These are phyloP conservation scores for Microcera coccophila DNA, from an alignment of 2,329 filamentous ascomycete species.

Conservation along the genomic window DNA sequence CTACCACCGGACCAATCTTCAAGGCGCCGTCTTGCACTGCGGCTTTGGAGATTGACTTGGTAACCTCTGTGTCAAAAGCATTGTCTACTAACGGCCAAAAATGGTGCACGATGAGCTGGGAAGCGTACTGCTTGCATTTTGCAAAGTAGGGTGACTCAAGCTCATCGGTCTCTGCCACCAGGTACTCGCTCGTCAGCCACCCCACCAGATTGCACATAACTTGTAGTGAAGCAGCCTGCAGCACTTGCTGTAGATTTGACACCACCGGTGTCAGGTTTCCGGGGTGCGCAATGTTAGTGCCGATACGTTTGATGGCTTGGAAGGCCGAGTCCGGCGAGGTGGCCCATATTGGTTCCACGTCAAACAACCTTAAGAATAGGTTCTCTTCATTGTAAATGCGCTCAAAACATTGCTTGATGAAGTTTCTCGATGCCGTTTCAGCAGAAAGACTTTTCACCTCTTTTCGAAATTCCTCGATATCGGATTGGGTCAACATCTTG, in stretches of 20 bases:
- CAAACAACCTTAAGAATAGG: constrained; percentile 54
- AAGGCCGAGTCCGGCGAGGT: constrained; percentile 49
- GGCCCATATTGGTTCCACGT: constrained; percentile 52
- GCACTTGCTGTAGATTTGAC: constrained; percentile 44
- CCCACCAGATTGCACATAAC: constrained; percentile 54
- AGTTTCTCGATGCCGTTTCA: constrained; percentile 55
- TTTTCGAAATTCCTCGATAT: constrained; percentile 51
- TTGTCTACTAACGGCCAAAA: constrained; percentile 55
- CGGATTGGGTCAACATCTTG: constrained; percentile 49
- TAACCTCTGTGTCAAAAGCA: constrained; percentile 53
- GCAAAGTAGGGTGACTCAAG: constrained; percentile 51
- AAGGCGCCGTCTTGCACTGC: constrained; percentile 45
- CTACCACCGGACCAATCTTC: constrained; percentile 47
- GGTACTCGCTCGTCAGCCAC: constrained; percentile 57
- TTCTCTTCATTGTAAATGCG: constrained; percentile 52
- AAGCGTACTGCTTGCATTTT: constrained; percentile 55
- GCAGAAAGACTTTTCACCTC: constrained; percentile 47
- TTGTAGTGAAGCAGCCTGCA: constrained; percentile 46
- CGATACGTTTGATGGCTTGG: constrained; percentile 45
- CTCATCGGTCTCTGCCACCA: constrained; percentile 54
- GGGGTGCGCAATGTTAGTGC: constrained; percentile 50
- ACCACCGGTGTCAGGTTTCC: constrained; percentile 53
- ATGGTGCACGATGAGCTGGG: constrained; percentile 52
- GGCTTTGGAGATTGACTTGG: constrained; percentile 51
- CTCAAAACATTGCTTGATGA: constrained; percentile 58